Evolutionary conservation across 2,329 filamentous ascomycete species (phyloP), one percentile per base, ranked within the genome.

Genomic region (Ophiosphaerella narmari): DNA sequence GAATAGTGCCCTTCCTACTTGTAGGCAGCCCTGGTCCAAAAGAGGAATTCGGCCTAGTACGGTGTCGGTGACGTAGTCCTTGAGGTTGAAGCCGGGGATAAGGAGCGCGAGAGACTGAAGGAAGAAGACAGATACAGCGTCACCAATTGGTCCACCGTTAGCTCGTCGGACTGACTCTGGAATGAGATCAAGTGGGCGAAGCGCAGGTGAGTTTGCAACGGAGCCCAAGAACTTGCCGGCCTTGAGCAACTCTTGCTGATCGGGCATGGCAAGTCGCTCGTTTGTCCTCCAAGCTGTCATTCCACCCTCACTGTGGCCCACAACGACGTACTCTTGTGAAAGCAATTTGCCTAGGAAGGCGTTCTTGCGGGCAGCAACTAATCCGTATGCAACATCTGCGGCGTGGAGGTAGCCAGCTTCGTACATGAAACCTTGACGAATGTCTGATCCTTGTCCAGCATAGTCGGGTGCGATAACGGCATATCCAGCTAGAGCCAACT

Each of bases 271-370:
- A 3, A 64, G 49, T 8, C 57, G 59, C 36, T 62, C 55, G 29
- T 59, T 58, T 9, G 57, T 58, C 1, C 61, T 44, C 61, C 61
- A 62, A 32, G 59, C 57, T n/a, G 54, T 61, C 55, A 64, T 56
- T 11, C 59, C 61, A 12, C 61, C 61, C 41, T 64, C 59, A 16
- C 59, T 64, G 42, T 64, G 61, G 7, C 59, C 57, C 6, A 62
- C 45, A 7, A 64, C 59, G 14, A 64, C 51, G 31, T 46, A 64
- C 21, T 62, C 55, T 14, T 60, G 29, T 0, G 59, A 64, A 1
- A 64, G 41, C 1, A 60, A 23, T 3, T 53, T 35, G n/a, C 59
- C 57, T 4, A 64, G 44, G 8, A 48, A 29, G 26, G 26, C 26
- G 6, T 29, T 50, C 37, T 60, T 59, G 14, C 59, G 59, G 35